phyloP scores from a whole-genome alignment of 495 filamentous ascomycete species.

The Penicillium flavigenum region DNA sequence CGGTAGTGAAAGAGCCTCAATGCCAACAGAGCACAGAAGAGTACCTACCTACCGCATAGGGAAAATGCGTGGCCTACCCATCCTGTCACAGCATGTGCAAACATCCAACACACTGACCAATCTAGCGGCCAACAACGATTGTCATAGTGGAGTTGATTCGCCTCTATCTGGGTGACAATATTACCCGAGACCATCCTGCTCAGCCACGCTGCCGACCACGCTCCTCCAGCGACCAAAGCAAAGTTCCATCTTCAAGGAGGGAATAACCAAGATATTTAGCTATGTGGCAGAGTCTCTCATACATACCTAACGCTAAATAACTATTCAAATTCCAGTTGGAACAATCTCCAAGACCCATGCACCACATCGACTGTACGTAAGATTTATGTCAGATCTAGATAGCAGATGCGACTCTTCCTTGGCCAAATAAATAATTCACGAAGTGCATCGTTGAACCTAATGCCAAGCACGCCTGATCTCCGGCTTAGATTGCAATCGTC shows the following conservation, averaged over 20 bases:
- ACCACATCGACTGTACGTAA: not conserved
- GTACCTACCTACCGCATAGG: not conserved
- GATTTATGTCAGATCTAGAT: slow-evolving; percentile 1
- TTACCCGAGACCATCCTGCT: slow-evolving; percentile 5
- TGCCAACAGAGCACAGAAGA: not conserved
- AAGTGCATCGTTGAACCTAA: not conserved
- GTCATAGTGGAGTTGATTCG: not conserved
- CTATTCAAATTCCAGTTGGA: not conserved
- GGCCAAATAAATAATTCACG: not conserved
- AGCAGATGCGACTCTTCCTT: not conserved
- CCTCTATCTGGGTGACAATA: not conserved
- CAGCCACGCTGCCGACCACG: not conserved
- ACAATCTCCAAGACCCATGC: not conserved
- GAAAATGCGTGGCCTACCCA: not conserved
- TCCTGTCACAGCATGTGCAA: slow-evolving; percentile 7
- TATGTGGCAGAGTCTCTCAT: not conserved
- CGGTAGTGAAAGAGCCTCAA: not conserved
- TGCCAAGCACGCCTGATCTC: slow-evolving; percentile 2
- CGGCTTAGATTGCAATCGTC: slow-evolving; percentile 13
- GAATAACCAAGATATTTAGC: not conserved
- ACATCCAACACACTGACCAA: not conserved
- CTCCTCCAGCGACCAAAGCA: not conserved
- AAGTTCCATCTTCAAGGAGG: not conserved
- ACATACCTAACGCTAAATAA: not conserved
- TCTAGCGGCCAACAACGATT: not conserved